A percentile compares a stretch with the other conserved stretches of the same genome.
These are phyloP conservation scores for Talaromyces verruculosus DNA, from an alignment of 2,329 filamentous ascomycete species.

Conservation along the genomic window DNA sequence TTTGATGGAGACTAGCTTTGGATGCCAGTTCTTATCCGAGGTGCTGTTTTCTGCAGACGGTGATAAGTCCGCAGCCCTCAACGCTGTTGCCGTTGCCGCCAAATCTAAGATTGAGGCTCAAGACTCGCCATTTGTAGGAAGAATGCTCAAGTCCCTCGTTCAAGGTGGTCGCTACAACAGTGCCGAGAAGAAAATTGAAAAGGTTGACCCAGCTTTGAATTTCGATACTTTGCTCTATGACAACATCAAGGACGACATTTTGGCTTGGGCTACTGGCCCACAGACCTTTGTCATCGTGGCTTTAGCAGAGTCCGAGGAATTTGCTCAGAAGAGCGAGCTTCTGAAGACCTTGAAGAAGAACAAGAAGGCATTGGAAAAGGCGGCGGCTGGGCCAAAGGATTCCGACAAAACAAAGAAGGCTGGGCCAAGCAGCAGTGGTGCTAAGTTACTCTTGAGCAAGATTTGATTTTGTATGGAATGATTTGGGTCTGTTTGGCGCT, in stretches of 20 bases:
- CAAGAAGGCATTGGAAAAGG: constrained; percentile 64
- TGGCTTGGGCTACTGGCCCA: constrained; percentile 81
- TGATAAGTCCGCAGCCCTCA: constrained; percentile 72
- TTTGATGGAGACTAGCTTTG: constrained; percentile 73
- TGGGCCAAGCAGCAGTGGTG: constrained; percentile 48
- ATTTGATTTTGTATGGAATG: constrained; percentile 27
- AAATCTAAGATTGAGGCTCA: constrained; percentile 53
- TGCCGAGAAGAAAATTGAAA: constrained; percentile 66
- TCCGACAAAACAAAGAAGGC: constrained; percentile 42
- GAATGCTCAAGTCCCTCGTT: constrained; percentile 88
- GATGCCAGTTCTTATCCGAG: constrained; percentile 82
- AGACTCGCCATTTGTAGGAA: constrained; percentile 66
- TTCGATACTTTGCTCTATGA: constrained; percentile 83
- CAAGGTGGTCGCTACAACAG: constrained; percentile 85
- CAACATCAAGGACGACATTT: constrained; percentile 69
- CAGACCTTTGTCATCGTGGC: constrained; percentile 85
- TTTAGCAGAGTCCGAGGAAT: constrained; percentile 72
- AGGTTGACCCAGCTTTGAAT: constrained; percentile 71
- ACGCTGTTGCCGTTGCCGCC: constrained; percentile 58
- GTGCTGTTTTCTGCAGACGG: constrained; percentile 73
- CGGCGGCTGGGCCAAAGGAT: constrained; percentile 57
- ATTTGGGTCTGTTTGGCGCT: background rate
- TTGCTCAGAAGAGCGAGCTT: constrained; percentile 65
- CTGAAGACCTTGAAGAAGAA: constrained; percentile 69
- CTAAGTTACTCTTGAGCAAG: constrained; percentile 41